Percentiles rank a stretch among this genome's conserved stretches.
These are phyloP conservation scores for Beauveria sp. DNA, from an alignment of 2,329 filamentous ascomycete species.

Conservation along the genomic window DNA sequence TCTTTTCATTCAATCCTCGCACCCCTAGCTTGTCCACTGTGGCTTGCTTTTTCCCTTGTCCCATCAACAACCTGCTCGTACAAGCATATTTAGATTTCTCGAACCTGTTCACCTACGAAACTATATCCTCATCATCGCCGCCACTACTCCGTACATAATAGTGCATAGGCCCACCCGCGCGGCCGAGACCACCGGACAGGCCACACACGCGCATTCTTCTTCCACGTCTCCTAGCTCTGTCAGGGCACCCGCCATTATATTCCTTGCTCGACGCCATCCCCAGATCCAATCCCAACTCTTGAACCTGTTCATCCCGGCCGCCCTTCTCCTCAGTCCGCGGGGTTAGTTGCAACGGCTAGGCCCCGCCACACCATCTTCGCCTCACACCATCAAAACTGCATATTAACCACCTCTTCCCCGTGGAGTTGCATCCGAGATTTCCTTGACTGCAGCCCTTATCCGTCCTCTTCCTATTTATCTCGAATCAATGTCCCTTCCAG, in stretches of 20 bases:
- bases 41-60: background rate
- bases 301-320: background rate
- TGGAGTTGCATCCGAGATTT: conserved; percentile 6
- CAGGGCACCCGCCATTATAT: background rate
- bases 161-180: background rate
- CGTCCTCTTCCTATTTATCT: conserved; percentile 11
- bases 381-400: background rate
- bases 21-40: conserved; percentile 2
- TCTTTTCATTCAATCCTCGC: background rate
- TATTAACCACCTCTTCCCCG: conserved; percentile 11
- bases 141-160: background rate
- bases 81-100: background rate
- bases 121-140: background rate
- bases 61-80: background rate
- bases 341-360: conserved; percentile 5
- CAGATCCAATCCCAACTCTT: background rate
- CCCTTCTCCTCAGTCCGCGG: background rate
- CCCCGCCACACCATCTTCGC: background rate
- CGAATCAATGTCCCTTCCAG: conserved; percentile 23
- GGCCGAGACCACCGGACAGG: conserved; percentile 4
- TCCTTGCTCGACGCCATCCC: conserved; percentile 2
- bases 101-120: background rate
- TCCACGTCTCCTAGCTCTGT: background rate
- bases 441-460: background rate
- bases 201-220: background rate